Evolutionary conservation across 768 basidiomycete species (phyloP), one percentile per base, ranked within the genome.

Genomic region (Boletus vermiculosoides): DNA sequence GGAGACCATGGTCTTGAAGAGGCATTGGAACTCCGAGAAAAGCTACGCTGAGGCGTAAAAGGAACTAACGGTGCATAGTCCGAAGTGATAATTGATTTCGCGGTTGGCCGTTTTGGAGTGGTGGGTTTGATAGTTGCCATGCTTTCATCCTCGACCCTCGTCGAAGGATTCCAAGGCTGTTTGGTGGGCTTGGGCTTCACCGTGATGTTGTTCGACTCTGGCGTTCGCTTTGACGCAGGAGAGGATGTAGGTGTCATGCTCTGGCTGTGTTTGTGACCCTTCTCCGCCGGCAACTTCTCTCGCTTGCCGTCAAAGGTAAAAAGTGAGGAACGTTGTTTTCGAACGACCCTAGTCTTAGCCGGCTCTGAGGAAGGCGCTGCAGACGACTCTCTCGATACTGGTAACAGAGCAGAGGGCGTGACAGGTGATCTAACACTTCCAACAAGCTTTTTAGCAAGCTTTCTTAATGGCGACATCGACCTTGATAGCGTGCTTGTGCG

Each of bases 1-100:
- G 89, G 89, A 12, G 89, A 90, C 87, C 88, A 90, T 49, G 89
- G 89, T 42, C 89, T 77, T 15, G 88, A 90, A 51, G 89, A 90
- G 20, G 84, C 80, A 79, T 89, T 86, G 16, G 89, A 91, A 28
- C 82, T 82, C 48, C 89, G 81, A 28, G 89, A 90, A 30, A 84
- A 61, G 70, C 89, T 90, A 58, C 89, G 80, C 60, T 80, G 78
- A 62, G 80, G 75, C 2, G 83, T 77, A 16, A 76, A 70, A 20
- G 83, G 82, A 28, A 80, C 77, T 28, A 82, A 76, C 20, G 78
- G 81, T 45, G 73, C 66, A 63, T 74, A 74, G 11, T 67, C 69
- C 51, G 81, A 69, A 4, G 78, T 77, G 40, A 73, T 55, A 18
- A 80, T 69, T 36, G 82, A 85, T 42, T 76, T 82, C 1, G 80